phyloP scores from a whole-genome alignment of 805 yeast species.

The Tetrapisispora nanseiensis region DNA sequence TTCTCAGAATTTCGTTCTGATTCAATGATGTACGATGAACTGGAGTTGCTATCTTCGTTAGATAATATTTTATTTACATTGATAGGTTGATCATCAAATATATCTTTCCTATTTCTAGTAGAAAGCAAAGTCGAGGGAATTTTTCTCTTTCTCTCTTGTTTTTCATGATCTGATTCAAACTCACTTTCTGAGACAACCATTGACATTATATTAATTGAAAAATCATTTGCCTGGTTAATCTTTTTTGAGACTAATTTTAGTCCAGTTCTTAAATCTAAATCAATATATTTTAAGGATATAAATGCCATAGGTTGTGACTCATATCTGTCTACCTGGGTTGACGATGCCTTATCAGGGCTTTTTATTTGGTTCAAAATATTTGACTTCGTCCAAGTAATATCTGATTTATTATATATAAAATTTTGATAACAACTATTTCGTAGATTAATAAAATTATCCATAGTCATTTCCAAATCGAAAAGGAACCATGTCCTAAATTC shows the following conservation, averaged over 20 bases:
- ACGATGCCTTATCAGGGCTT: too few species aligned
- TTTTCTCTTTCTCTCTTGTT: neutral
- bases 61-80: constrained; percentile 50
- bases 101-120: constrained; percentile 11
- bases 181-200: constrained; percentile 10
- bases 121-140: constrained; percentile 15
- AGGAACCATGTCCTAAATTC: constrained; percentile 21
- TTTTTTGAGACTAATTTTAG: neutral
- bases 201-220: constrained; percentile 6
- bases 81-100: constrained; percentile 36
- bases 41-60: constrained; percentile 10
- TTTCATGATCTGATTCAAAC: neutral
- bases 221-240: neutral
- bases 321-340: too few species aligned
- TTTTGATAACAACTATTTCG: constrained; percentile 23
- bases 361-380: constrained; percentile 8
- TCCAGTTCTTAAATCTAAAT: neutral
- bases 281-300: neutral
- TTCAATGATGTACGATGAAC: neutral
- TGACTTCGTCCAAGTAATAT: constrained; percentile 15
- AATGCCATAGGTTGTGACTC: constrained; percentile 8
- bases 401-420: constrained; percentile 17
- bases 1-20: neutral
- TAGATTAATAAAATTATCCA: constrained; percentile 16
- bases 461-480: constrained; percentile 27